A percentile compares a stretch with the other conserved stretches of the same genome.
These are phyloP conservation scores for Torrubiellomyces zombiae DNA, from an alignment of 2,329 filamentous ascomycete species.

Conservation along the genomic window DNA sequence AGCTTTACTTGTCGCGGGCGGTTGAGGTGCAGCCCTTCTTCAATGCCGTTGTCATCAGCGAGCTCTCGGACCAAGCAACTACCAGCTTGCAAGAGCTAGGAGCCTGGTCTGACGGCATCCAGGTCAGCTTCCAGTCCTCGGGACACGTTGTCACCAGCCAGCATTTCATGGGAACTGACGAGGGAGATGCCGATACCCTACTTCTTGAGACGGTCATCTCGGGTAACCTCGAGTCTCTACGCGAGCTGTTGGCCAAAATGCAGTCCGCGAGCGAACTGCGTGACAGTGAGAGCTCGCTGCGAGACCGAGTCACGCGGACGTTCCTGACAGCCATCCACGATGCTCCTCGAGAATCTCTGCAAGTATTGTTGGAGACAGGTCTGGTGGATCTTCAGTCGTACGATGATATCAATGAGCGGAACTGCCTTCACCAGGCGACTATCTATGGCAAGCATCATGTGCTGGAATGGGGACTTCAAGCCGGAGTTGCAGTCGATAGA, in stretches of 20 bases:
- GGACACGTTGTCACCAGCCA: constrained; percentile 51
- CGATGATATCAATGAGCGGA: constrained; percentile 95
- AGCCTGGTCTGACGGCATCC: constrained; percentile 92
- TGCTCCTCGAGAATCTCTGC: constrained; percentile 60
- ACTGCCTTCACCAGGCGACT: constrained; percentile 89
- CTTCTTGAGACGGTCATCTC: constrained; percentile 74
- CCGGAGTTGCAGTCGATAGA: constrained; percentile 58
- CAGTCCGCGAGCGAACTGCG: constrained; percentile 34
- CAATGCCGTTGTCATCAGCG: constrained; percentile 91
- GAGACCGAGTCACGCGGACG: constrained; percentile 70
- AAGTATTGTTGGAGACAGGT: constrained; percentile 60
- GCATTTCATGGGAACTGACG: constrained; percentile 57
- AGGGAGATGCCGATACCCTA: constrained; percentile 77
- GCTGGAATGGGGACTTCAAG: constrained; percentile 56
- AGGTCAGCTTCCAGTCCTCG: constrained; percentile 59
- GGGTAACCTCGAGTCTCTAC: constrained; percentile 60
- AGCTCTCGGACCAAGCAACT: constrained; percentile 89
- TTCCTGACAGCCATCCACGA: constrained; percentile 84
- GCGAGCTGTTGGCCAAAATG: constrained; percentile 68
- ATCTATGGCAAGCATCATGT: constrained; percentile 80
- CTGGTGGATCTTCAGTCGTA: constrained; percentile 83
- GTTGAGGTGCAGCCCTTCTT: constrained; percentile 98
- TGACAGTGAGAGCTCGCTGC: constrained; percentile 37
- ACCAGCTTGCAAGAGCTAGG: constrained; percentile 90
- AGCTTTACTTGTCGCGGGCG: constrained; percentile 85